Percentiles rank a stretch among this genome's conserved stretches.
Conservation (phyloP, 371 early-diverging fungal species). For the Capillidium rhysosporum region DNA sequence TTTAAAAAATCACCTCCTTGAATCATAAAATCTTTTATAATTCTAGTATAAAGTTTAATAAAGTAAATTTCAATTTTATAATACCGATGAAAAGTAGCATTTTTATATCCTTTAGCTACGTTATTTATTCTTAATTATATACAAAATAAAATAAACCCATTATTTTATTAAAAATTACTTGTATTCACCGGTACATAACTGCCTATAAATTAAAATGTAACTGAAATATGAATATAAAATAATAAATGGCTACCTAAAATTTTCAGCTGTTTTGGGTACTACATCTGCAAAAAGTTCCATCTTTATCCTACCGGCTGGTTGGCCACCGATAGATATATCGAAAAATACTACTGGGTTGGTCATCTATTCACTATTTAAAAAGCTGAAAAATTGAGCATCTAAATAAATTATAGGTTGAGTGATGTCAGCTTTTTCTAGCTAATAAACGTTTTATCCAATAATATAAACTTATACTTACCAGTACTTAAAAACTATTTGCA, state of each 20-base stretch:
- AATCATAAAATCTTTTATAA: conserved; percentile 95
- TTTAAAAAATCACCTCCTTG: conserved; percentile 98
- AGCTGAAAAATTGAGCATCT: no score
- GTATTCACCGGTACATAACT: conserved; percentile 85
- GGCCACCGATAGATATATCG: conserved; percentile 53
- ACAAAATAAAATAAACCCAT: not conserved
- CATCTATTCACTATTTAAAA: not conserved
- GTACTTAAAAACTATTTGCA: no score
- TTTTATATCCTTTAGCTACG: conserved; percentile 73
- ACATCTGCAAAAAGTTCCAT: conserved; percentile 90
- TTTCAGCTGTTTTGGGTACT: conserved; percentile 95
- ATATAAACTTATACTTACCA: no score
- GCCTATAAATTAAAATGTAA: conserved; percentile 17
- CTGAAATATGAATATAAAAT: not conserved
- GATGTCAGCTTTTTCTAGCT: no score
- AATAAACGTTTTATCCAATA: no score
- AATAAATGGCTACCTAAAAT: conserved; percentile 50
- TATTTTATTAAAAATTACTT: conserved; percentile 20
- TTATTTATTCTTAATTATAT: conserved; percentile 34
- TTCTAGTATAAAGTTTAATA: conserved; percentile 19
- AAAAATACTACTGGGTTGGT: conserved; percentile 43
- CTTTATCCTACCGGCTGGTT: conserved; percentile 73
- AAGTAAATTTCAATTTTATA: conserved; percentile 9
- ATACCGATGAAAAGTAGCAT: conserved; percentile 75
- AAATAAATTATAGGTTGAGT: no score